Base-by-base conservation (phyloP, 495 filamentous ascomycete genomes). In the Daldinia decipiens region DNA sequence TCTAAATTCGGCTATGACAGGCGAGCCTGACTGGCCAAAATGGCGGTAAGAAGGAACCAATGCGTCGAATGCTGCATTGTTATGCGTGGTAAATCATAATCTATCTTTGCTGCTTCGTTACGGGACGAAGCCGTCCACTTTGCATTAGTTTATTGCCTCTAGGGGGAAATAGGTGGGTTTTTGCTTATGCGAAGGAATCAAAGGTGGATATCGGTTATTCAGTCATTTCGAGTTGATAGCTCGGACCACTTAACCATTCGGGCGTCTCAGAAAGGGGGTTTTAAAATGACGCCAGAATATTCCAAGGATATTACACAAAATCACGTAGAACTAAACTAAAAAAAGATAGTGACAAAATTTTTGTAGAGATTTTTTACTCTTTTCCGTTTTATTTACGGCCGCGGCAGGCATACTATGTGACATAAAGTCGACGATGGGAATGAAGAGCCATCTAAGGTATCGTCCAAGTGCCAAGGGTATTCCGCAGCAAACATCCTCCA, bases 321-420 rank as follows among this genome's bases (percentile, higher is more conserved):
- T 47, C 43, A 47, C 19, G 21, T 47, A 19, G 24, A 47, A 47
- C 24, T 47, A 47, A 5, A 47, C 43, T 19, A 47, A 24, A 47
- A 47, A 47, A 47, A 21, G 9, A 47, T 47, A 47, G 43, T 17
- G 43, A 21, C 43, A 47, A 39, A 53, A 15, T 7, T 24, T 24
- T 65, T 68, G 50, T 8, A 68, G 57, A 68, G 70, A 31, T 57
- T 73, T 73, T 73, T 73, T 68, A 73, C 70, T 68, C 70, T 68
- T 72, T 73, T 73, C 51, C 21, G 65, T 72, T 65, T 62, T 73
- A 73, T 73, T 64, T 73, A 73, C 70, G 70, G 57, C 29, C 61
- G 65, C 70, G 62, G 70, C 19, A 62, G 70, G 65, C 70, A 73
- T 68, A 53, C 56, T 65, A 59, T 68, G 55, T 38, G 63, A 58